Evolutionary conservation across 1,284 basidiomycete species (phyloP).

Genomic region (Trametes pubescens): DNA sequence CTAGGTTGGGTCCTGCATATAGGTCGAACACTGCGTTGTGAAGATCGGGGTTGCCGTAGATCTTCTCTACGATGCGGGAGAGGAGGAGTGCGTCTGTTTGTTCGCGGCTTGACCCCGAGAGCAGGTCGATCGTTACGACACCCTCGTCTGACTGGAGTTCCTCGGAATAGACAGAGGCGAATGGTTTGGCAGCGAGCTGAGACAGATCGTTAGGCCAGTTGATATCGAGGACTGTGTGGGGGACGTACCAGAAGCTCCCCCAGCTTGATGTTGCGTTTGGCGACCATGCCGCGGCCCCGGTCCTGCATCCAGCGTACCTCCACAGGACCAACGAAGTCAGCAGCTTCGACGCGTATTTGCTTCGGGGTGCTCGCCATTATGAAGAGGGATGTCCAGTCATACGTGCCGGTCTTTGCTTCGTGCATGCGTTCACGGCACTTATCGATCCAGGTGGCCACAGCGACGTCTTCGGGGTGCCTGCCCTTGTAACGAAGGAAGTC

Average conservation of each 20-base stretch:
- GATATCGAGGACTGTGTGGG: too few relatives aligned
- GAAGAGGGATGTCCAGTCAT: conserved; percentile 33
- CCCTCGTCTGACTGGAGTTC: conserved; percentile 21
- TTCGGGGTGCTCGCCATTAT: conserved; percentile 9
- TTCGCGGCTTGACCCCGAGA: conserved; percentile 20
- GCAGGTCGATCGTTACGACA: conserved; percentile 23
- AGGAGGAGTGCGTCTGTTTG: conserved; percentile 21
- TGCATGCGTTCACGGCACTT: conserved; percentile 21
- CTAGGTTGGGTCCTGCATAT: conserved; percentile 30
- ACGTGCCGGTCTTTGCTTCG: conserved; percentile 25
- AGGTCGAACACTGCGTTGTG: conserved; percentile 30
- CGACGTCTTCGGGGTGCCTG: conserved; percentile 22
- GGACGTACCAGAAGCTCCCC: conserved; percentile 34
- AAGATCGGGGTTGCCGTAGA: conserved; percentile 36
- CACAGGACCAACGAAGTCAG: conserved; percentile 31
- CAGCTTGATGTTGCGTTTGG: conserved; percentile 21
- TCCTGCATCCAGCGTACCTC: conserved; percentile 21
- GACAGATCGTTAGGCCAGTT: not conserved
- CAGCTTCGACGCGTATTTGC: conserved; percentile 30
- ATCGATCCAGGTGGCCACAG: conserved; percentile 23
- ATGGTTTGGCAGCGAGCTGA: conserved; percentile 35
- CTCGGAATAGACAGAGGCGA: conserved; percentile 22
- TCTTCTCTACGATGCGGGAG: conserved; percentile 22
- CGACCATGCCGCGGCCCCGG: conserved; percentile 33
- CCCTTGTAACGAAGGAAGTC: conserved; percentile 23